Conservation (phyloP, 257 asterid genomes). For the Gardenia jasminoides region DNA sequence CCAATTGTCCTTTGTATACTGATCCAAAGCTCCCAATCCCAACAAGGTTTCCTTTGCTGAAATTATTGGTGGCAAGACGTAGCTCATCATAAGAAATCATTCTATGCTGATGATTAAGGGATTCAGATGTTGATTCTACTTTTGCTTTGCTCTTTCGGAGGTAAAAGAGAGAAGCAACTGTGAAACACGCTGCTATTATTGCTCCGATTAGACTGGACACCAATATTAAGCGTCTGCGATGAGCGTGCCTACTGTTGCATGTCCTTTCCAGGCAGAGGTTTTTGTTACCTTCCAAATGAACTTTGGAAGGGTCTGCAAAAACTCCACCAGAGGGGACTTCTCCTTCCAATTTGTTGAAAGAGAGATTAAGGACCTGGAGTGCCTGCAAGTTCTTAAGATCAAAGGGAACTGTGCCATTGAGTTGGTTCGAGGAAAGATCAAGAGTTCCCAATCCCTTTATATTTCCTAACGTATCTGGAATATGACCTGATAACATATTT, state of each 20-base stretch:
- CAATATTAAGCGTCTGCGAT: conserved; percentile 11
- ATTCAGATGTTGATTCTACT: conserved; percentile 2
- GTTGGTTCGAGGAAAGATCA: conserved; percentile 54
- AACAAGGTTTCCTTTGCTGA: too few species aligned
- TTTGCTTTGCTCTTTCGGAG: conserved; percentile 20
- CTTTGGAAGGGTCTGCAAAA: conserved; percentile 38
- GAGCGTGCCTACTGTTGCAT: conserved; percentile 11
- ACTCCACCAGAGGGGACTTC: conserved; percentile 42
- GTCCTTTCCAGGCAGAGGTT: conserved; percentile 32
- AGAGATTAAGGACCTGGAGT: conserved; percentile 46
- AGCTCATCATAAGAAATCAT: conserved; percentile 50
- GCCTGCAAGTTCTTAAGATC: conserved; percentile 32
- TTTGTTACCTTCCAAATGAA: conserved; percentile 44
- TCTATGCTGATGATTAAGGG: conserved; percentile 26
- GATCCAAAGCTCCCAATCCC: too few species aligned
- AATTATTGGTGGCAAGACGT: conserved; percentile 38
- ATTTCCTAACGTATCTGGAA: conserved; percentile 40
- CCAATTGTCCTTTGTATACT: background rate
- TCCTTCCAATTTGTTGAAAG: conserved; percentile 53
- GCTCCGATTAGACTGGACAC: conserved; percentile 12
- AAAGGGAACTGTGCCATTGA: conserved; percentile 32
- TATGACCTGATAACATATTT: conserved; percentile 43
- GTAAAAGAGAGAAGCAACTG: conserved; percentile 25
- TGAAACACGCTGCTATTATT: conserved; percentile 11
- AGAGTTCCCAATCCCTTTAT: conserved; percentile 49